These are phyloP conservation scores for Pythium vanterpoolii DNA, from an alignment of 352 stramenopile species.

Conservation along the genomic window DNA sequence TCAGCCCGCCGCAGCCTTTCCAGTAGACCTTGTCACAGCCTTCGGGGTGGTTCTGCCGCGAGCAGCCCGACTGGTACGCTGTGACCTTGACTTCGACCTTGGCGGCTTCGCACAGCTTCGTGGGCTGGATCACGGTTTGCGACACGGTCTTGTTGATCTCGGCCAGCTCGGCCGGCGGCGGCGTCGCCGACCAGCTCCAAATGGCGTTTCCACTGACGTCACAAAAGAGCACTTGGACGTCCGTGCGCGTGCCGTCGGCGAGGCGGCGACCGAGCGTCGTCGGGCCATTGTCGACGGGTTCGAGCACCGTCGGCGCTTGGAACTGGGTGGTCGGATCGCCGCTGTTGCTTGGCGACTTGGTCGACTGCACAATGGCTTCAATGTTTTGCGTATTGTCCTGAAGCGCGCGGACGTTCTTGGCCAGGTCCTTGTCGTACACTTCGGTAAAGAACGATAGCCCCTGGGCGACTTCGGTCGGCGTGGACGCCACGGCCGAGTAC, in stretches of 20 bases:
- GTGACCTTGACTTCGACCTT: constrained; percentile 51
- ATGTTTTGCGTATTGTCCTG: constrained; percentile 48
- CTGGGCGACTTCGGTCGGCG: constrained; percentile 25
- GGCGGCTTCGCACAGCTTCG: constrained; percentile 27
- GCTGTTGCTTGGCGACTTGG: constrained; percentile 68
- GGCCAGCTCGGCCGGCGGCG: constrained; percentile 21
- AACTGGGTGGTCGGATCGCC: constrained; percentile 83
- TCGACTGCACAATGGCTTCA: constrained; percentile 57
- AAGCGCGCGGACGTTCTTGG: constrained; percentile 43
- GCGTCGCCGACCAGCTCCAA: constrained; percentile 60
- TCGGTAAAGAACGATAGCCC: constrained; percentile 39
- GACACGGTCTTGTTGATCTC: constrained; percentile 38
- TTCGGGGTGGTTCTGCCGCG: constrained; percentile 79
- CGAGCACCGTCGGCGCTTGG: constrained; percentile 49
- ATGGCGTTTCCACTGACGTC: constrained; percentile 71
- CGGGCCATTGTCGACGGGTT: constrained; percentile 25
- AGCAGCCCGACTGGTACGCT: constrained; percentile 79
- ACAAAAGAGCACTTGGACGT: constrained; percentile 57
- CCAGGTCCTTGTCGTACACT: constrained; percentile 52
- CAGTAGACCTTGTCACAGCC: constrained; percentile 69
- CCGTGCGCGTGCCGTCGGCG: constrained; percentile 31
- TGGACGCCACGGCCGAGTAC: constrained; percentile 9
- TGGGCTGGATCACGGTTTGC: constrained; percentile 57
- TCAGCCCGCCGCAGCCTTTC: constrained; percentile 79
- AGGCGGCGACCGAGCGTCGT: constrained; percentile 37